Evolutionary conservation across 805 yeast species (phyloP).

Genomic region (Candida taoyuanica): DNA sequence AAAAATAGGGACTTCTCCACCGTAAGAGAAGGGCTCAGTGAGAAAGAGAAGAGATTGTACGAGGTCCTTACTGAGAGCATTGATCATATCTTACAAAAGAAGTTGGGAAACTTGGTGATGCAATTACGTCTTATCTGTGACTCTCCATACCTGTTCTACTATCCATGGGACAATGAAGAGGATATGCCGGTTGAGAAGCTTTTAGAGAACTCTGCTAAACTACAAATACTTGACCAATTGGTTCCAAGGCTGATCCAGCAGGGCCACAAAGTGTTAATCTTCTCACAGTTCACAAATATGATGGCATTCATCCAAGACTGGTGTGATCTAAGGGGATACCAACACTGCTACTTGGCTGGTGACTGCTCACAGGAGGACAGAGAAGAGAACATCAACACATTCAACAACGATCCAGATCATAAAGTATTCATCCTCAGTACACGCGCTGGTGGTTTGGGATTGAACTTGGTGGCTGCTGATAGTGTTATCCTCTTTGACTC

Average conservation of each 20-base stretch:
- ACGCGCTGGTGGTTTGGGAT: constrained; percentile 92
- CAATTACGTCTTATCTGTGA: constrained; percentile 82
- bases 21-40: background rate
- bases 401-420: constrained; percentile 29
- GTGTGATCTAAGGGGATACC: constrained; percentile 45
- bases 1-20: constrained; percentile 8
- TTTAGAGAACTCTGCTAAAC: constrained; percentile 62
- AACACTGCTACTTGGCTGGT: constrained; percentile 71
- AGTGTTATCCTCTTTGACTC: constrained; percentile 86
- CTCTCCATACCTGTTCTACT: constrained; percentile 79
- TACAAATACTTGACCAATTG: constrained; percentile 64
- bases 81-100: constrained; percentile 44
- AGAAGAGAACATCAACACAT: constrained; percentile 54
- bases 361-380: constrained; percentile 61
- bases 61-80: constrained; percentile 22
- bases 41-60: constrained; percentile 13
- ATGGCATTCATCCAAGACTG: constrained; percentile 80
- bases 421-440: constrained; percentile 76
- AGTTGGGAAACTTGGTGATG: constrained; percentile 67
- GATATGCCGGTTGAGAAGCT: constrained; percentile 37
- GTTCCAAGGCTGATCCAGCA: constrained; percentile 42
- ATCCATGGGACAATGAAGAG: constrained; percentile 57
- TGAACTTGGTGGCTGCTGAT: constrained; percentile 82
- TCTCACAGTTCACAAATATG: constrained; percentile 81
- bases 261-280: constrained; percentile 71